Evolutionary conservation across 139 green algal genomes (phyloP), one percentile per base, ranked within the genome.

Genomic region (Spirogloea muscicola): DNA sequence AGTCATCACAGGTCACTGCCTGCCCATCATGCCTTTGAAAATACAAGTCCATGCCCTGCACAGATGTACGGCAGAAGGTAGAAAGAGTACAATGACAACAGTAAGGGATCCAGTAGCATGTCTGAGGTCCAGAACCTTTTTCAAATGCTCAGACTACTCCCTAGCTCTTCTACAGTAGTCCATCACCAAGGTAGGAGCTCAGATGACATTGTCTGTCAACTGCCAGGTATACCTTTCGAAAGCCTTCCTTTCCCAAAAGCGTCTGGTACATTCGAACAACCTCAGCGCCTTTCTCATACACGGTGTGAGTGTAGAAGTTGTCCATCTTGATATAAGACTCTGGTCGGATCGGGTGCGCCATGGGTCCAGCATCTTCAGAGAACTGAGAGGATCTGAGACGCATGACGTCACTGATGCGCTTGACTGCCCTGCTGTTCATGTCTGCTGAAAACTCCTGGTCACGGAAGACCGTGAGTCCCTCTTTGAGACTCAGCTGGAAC

Each of bases 261-360:
- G 92, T 94, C 69, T 92, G 64, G 77, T 96, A 97, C 86, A 97
- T 85, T 7, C 90, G 83, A 36, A 97, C 81, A 25, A 97, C 86
- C 84, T 97, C 92, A 10, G 91, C 87, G 39, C 92, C 91, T 85
- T 90, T 84, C 62, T 88, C 75, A 63, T 88, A 86, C 36, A 89
- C 60, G 2, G 87, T 91, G 29, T 92, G 58, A 13, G 94, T 98
- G 86, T 99, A 99, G 84, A 99, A 99, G 90, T 99, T 99, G 87
- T 98, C 93, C 91, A 98, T 99, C 87, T 98, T 96, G 79, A 97
- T 95, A 85, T 97, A 97, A 25, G 77, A 90, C 48, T 96, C 91
- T 27, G 94, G 94, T 21, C 94, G 85, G 67, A 99, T 92, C 72
- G 94, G 90, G 87, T 99, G 94, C 13, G 94, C 89, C 89, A 97